Conservation (phyloP, 2,329 filamentous ascomycete genomes). For the Graphilbum fragrans region DNA sequence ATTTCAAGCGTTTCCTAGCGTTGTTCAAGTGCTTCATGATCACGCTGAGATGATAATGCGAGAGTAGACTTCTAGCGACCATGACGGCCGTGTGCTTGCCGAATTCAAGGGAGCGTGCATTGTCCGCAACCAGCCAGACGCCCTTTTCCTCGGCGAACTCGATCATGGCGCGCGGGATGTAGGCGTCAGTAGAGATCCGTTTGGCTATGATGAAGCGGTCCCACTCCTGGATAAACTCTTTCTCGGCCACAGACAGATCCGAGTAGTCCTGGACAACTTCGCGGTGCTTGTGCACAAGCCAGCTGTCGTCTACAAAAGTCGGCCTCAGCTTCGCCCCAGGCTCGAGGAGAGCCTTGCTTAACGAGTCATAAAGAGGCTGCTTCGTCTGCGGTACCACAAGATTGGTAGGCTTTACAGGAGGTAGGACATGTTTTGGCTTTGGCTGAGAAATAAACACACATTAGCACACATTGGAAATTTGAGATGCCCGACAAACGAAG, state of each 20-base stretch:
- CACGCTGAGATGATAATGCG: conserved; percentile 27
- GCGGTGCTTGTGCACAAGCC: conserved; percentile 47
- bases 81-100: conserved; percentile 41
- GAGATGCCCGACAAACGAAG: not conserved
- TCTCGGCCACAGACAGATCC: conserved; percentile 40
- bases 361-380: conserved; percentile 42
- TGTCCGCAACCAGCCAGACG: conserved; percentile 36
- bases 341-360: conserved; percentile 39
- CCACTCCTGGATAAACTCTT: conserved; percentile 48
- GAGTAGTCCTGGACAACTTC: conserved; percentile 45
- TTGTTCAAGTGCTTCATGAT: conserved; percentile 22
- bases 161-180: conserved; percentile 38
- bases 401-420: not conserved
- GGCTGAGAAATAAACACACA: not conserved
- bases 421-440: not conserved
- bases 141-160: conserved; percentile 38
- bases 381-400: conserved; percentile 34
- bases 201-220: conserved; percentile 40
- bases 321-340: conserved; percentile 35
- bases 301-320: conserved; percentile 32
- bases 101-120: conserved; percentile 38
- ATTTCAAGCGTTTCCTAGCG: conserved; percentile 16
- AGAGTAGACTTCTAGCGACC: conserved; percentile 33
- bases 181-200: conserved; percentile 37
- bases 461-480: not conserved